Conservation (phyloP, 2,329 filamentous ascomycete species). For the Colletotrichum sp. region DNA sequence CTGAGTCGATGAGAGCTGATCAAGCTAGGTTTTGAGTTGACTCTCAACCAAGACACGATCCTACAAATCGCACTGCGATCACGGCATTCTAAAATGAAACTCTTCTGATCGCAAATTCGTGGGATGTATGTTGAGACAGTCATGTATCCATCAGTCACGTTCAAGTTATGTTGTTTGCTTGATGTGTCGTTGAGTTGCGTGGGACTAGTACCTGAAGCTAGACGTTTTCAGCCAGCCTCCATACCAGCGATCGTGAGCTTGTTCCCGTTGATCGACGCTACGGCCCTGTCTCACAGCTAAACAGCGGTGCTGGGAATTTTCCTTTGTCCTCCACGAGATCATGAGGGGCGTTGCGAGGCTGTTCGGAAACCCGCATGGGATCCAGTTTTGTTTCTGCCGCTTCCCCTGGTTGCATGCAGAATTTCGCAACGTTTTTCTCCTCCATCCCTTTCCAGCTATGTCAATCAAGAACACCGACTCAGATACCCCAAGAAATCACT, state of each 20-base stretch:
- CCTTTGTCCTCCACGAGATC: not conserved
- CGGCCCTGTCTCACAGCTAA: not conserved
- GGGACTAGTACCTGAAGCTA: not conserved
- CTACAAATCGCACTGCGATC: not conserved
- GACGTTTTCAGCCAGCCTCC: not conserved
- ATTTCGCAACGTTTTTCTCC: not conserved
- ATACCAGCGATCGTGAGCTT: not conserved
- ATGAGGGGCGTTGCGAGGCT: not conserved
- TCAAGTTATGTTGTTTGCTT: not conserved
- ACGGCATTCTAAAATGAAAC: not conserved
- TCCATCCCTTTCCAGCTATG: not conserved
- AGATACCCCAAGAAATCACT: not conserved
- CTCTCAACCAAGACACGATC: not conserved
- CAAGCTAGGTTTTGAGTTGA: not conserved
- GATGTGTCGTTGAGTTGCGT: not conserved
- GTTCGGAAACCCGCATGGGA: not conserved
- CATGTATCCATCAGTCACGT: not conserved
- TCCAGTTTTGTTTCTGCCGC: not conserved
- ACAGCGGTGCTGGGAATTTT: not conserved
- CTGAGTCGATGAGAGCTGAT: not conserved
- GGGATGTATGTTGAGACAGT: not conserved
- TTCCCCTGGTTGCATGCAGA: not conserved
- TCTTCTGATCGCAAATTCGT: not conserved
- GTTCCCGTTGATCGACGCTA: not conserved
- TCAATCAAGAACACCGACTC: not conserved